Evolutionary conservation across 495 filamentous ascomycete genomes (phyloP).

Genomic region (Lasiosphaeriaceae sp.): DNA sequence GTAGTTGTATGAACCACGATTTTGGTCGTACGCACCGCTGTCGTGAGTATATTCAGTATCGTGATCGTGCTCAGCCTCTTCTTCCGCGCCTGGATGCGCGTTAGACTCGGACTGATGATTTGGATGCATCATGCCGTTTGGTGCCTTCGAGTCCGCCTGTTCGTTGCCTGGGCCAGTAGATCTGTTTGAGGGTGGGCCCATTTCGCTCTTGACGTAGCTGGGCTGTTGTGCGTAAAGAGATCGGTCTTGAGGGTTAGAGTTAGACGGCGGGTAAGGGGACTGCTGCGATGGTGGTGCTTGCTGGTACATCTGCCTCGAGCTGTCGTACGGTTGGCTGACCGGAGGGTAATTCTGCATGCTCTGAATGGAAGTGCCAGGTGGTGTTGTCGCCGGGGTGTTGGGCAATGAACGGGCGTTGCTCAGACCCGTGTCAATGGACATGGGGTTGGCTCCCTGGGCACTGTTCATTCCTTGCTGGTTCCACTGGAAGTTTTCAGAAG

Average conservation of each 20-base stretch:
- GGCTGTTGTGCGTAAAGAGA: slow-evolving; percentile 58
- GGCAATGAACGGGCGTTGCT: slow-evolving; percentile 86
- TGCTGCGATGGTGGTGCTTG: slow-evolving; percentile 61
- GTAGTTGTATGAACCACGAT: slow-evolving; percentile 72
- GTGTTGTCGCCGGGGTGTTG: slow-evolving; percentile 86
- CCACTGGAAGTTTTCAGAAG: slow-evolving; percentile 74
- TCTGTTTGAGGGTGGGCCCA: slow-evolving; percentile 78
- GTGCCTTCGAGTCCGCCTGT: slow-evolving; percentile 61
- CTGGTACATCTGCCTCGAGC: slow-evolving; percentile 76
- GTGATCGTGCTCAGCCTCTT: slow-evolving; percentile 72
- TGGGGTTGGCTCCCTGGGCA: slow-evolving; percentile 62
- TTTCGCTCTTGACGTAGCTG: slow-evolving; percentile 83
- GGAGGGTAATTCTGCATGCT: slow-evolving; percentile 74
- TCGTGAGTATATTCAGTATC: slow-evolving; percentile 81
- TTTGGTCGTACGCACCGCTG: slow-evolving; percentile 61
- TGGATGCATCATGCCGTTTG: slow-evolving; percentile 57
- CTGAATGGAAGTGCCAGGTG: slow-evolving; percentile 72
- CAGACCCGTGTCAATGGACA: slow-evolving; percentile 81
- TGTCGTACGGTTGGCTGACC: slow-evolving; percentile 69
- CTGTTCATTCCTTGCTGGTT: slow-evolving; percentile 61
- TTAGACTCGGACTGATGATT: slow-evolving; percentile 53
- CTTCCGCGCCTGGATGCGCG: slow-evolving; percentile 57
- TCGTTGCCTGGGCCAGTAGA: slow-evolving; percentile 55
- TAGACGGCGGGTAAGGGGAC: slow-evolving; percentile 63
- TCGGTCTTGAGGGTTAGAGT: slow-evolving; percentile 63